Evolutionary conservation across 352 stramenopile species (phyloP).

Genomic region (Phytophthora lateralis): DNA sequence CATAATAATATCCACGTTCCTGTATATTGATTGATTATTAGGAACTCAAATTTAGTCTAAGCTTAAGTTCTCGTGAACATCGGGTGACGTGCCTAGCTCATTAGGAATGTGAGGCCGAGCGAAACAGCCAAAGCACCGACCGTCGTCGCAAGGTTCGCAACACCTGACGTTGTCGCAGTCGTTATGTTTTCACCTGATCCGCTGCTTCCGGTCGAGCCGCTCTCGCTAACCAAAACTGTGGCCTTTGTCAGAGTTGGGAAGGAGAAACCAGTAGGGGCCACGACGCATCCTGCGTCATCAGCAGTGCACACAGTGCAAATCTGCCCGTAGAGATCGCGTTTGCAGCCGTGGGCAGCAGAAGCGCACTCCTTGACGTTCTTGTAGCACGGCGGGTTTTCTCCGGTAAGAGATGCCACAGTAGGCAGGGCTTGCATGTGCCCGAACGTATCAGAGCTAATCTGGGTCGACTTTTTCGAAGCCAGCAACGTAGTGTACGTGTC

Average conservation of each 20-base stretch:
- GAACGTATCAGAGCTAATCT: slow-evolving; percentile 29
- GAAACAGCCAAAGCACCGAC: slow-evolving; percentile 15
- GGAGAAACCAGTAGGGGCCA: slow-evolving; percentile 1
- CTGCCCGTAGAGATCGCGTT: slow-evolving; percentile 53
- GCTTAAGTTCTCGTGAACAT: not conserved
- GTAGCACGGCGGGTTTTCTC: slow-evolving; percentile 61
- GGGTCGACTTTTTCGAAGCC: slow-evolving; percentile 21
- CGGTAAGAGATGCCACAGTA: slow-evolving; percentile 26
- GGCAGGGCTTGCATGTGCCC: slow-evolving; percentile 52
- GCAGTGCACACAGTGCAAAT: slow-evolving; percentile 50
- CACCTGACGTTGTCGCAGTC: slow-evolving; percentile 2
- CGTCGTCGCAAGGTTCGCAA: slow-evolving; percentile 9
- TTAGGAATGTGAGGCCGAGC: slow-evolving; percentile 16
- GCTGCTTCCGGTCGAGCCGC: slow-evolving; percentile 10
- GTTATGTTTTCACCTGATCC: slow-evolving; percentile 11
- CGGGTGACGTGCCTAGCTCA: slow-evolving; percentile 10
- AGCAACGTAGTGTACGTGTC: slow-evolving; percentile 50
- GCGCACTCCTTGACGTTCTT: slow-evolving; percentile 49
- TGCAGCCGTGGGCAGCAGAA: slow-evolving; percentile 43
- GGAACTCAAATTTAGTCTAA: not conserved
- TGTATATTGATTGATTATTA: not conserved
- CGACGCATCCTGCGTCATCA: slow-evolving; percentile 22
- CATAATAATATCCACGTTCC: not conserved
- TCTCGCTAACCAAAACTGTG: slow-evolving; percentile 7
- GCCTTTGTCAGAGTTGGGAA: slow-evolving; percentile 31